phyloP scores from a whole-genome alignment of 2,329 filamentous ascomycete species.

The Stenocarpella maydis region DNA sequence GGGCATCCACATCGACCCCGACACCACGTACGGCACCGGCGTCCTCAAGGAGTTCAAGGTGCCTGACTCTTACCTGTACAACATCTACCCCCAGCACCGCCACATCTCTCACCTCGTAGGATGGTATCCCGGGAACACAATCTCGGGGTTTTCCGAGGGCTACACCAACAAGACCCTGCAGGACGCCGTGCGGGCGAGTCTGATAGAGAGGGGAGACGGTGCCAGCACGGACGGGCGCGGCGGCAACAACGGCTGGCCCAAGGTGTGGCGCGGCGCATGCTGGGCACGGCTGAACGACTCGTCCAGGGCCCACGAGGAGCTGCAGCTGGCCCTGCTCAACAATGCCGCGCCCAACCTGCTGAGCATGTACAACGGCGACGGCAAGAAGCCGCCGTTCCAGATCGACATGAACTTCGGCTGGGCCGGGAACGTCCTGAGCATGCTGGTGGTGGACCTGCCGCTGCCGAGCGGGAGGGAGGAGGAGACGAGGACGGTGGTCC shows the following conservation, averaged over 20 bases:
- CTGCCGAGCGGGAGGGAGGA: conserved; percentile 38
- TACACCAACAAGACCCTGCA: conserved; percentile 54
- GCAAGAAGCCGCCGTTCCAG: conserved; percentile 58
- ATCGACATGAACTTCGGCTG: conserved; percentile 67
- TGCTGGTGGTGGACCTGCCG: conserved; percentile 61
- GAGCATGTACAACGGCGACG: conserved; percentile 58
- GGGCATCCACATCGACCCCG: conserved; percentile 54
- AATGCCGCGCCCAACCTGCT: conserved; percentile 61
- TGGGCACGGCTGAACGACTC: conserved; percentile 64
- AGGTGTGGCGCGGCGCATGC: conserved; percentile 64
- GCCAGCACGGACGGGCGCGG: conserved; percentile 28
- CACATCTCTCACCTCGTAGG: conserved; percentile 65
- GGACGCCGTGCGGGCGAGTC: conserved; percentile 53
- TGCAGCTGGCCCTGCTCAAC: conserved; percentile 55
- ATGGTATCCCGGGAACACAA: conserved; percentile 62
- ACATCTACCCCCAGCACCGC: conserved; percentile 46
- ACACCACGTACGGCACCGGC: conserved; percentile 42
- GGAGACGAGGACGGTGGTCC: conserved; percentile 46
- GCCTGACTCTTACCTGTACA: conserved; percentile 45
- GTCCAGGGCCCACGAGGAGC: conserved; percentile 54
- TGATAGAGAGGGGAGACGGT: conserved; percentile 42
- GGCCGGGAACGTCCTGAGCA: conserved; percentile 56
- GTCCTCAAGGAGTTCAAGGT: conserved; percentile 62
- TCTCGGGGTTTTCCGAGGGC: conserved; percentile 52
- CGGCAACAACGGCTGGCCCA: conserved; percentile 63